These are phyloP conservation scores for Dimargaris verticillata DNA, from an alignment of 192 early-diverging fungal genomes.

Conservation along the genomic window DNA sequence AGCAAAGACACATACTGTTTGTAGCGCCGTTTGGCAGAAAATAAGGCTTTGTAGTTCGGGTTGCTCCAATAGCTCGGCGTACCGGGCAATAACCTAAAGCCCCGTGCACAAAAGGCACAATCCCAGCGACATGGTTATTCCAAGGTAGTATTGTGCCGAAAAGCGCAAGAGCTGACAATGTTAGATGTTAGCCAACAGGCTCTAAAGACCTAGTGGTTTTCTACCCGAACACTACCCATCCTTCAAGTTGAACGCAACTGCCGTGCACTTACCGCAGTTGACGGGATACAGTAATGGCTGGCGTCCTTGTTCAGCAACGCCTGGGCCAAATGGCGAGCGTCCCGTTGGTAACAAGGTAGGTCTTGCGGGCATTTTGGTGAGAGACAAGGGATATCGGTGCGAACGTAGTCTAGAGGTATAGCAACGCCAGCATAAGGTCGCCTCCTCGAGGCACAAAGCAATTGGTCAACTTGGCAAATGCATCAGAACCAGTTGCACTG, in stretches of 20 bases:
- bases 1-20: slow-evolving; percentile 23
- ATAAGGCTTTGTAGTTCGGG: slow-evolving; percentile 46
- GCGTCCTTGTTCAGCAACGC: slow-evolving; percentile 22
- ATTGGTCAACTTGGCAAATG: too few species aligned
- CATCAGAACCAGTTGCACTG: too few species aligned
- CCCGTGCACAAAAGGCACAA: slow-evolving; percentile 13
- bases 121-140: slow-evolving; percentile 14
- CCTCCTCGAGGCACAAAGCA: too few species aligned
- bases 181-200: background rate
- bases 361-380: slow-evolving; percentile 22
- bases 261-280: slow-evolving; percentile 22
- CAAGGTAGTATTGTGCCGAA: background rate
- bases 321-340: slow-evolving; percentile 14
- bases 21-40: slow-evolving; percentile 44
- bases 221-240: background rate
- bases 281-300: slow-evolving; percentile 31
- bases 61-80: slow-evolving; percentile 51
- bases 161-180: background rate
- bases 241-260: background rate
- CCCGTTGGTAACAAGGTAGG: slow-evolving; percentile 18
- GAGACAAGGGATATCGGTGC: slow-evolving; percentile 37
- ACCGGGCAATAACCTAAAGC: slow-evolving; percentile 19
- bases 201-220: background rate
- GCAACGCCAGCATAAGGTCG: too few species aligned
- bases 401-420: slow-evolving; percentile 30